phyloP scores from a whole-genome alignment of 2,329 filamentous ascomycete species.

The Microdochium nivale region DNA sequence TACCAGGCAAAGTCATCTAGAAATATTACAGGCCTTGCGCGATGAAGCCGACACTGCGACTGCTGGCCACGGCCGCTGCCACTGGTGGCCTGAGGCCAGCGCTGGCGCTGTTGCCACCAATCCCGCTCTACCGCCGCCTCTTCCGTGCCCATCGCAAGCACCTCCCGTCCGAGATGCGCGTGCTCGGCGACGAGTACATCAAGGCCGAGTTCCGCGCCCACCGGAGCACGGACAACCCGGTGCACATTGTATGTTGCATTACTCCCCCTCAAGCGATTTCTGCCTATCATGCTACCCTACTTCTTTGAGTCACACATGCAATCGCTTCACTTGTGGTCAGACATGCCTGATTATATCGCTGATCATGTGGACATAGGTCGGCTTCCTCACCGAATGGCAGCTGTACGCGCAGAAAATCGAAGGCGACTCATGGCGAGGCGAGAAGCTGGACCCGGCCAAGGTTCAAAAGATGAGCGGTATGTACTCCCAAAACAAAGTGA shows the following conservation, averaged over 20 bases:
- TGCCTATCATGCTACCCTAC: no score
- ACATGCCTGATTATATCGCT: no score
- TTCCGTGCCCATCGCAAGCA: slow-evolving; percentile 78
- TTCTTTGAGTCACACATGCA: no score
- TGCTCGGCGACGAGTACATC: slow-evolving; percentile 87
- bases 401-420: slow-evolving; percentile 88
- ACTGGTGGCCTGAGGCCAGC: slow-evolving; percentile 21
- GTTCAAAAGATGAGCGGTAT: slow-evolving; percentile 90
- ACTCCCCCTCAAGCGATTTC: no score
- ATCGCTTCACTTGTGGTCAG: not conserved
- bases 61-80: slow-evolving; percentile 14
- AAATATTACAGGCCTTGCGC: no score
- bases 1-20: no score
- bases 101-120: slow-evolving; percentile 72
- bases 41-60: slow-evolving; percentile 4
- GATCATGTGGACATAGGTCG: slow-evolving; percentile 74
- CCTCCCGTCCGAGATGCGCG: slow-evolving; percentile 63
- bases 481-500: no score
- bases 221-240: slow-evolving; percentile 75
- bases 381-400: slow-evolving; percentile 95
- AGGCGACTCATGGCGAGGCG: slow-evolving; percentile 75
- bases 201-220: slow-evolving; percentile 89
- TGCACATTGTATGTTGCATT: slow-evolving; percentile 75
- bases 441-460: slow-evolving; percentile 74
- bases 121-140: slow-evolving; percentile 81